These are phyloP conservation scores for Neopestalotiopsis clavispora DNA, from an alignment of 2,329 filamentous ascomycete species.

Conservation along the genomic window DNA sequence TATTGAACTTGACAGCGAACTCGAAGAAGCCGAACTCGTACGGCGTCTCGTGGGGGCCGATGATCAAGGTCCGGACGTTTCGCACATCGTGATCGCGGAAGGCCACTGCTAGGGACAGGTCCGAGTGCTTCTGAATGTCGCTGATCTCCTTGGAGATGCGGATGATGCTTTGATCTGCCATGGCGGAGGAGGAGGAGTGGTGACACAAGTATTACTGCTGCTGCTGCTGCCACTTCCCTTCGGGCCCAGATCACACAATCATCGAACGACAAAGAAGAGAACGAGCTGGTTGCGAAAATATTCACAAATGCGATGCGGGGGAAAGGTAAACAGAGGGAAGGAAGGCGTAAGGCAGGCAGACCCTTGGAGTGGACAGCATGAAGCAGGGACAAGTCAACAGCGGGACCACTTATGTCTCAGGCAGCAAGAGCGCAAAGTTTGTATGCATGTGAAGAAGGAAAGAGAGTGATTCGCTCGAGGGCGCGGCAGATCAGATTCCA, in stretches of 20 bases:
- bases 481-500: no score
- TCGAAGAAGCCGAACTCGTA: constrained; percentile 99
- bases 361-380: not conserved
- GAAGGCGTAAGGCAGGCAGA: not conserved
- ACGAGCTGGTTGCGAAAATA: not conserved
- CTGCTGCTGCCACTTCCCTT: not conserved
- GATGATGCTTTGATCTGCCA: constrained; percentile 86
- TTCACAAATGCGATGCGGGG: not conserved
- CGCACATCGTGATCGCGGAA: constrained; percentile 89
- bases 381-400: not conserved
- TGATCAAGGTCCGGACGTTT: constrained; percentile 83
- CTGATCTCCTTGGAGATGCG: constrained; percentile 89
- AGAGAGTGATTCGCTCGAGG: no score
- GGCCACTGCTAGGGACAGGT: constrained; percentile 87
- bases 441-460: no score
- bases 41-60: constrained; percentile 91
- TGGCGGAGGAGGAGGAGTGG: constrained; percentile 36
- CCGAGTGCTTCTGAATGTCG: constrained; percentile 81
- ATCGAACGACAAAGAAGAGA: not conserved
- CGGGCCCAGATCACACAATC: not conserved
- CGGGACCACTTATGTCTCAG: not conserved
- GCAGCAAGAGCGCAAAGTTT: not conserved
- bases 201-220: not conserved
- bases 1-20: constrained; percentile 79
- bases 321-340: not conserved